Evolutionary conservation across 164 flowering plant genomes (phyloP).

Genomic region (Chloranthus sessilifolius): DNA sequence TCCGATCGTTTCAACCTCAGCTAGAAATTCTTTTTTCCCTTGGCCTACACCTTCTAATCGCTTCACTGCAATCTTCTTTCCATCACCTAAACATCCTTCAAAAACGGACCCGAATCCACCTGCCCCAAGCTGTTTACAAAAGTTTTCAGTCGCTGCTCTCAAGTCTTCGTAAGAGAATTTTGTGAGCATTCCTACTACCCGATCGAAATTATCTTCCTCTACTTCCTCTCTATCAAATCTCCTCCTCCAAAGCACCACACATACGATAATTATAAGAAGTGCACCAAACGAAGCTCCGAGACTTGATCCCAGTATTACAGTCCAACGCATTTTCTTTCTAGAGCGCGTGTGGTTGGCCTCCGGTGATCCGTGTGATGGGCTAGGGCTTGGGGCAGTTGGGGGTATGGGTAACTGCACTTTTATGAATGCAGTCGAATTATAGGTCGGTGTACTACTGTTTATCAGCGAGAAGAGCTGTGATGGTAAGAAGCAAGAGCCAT

Average conservation of each 20-base stretch:
- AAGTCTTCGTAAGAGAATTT: constrained; percentile 53
- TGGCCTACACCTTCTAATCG: constrained; percentile 58
- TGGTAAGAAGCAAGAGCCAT: constrained; percentile 2
- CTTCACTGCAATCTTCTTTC: constrained; percentile 75
- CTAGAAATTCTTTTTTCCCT: constrained; percentile 76
- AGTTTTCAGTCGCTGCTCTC: constrained; percentile 56
- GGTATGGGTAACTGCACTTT: no score
- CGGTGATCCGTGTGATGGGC: no score
- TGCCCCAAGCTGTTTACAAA: constrained; percentile 54
- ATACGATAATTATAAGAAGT: no score
- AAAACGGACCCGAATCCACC: constrained; percentile 91
- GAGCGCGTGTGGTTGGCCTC: no score
- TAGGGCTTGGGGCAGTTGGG: no score
- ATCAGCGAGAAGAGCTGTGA: background rate
- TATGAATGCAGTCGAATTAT: background rate
- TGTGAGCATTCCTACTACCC: constrained; percentile 13
- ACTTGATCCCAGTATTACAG: no score
- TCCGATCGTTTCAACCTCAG: constrained; percentile 81
- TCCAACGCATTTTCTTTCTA: no score
- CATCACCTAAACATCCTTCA: constrained; percentile 60
- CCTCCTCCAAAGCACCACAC: no score
- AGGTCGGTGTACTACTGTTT: background rate
- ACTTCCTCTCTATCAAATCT: no score
- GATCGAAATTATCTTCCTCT: constrained; percentile 14
- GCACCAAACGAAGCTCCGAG: no score